Base-by-base conservation (phyloP, 148 eudicot species). In the Diospyros lotus region DNA sequence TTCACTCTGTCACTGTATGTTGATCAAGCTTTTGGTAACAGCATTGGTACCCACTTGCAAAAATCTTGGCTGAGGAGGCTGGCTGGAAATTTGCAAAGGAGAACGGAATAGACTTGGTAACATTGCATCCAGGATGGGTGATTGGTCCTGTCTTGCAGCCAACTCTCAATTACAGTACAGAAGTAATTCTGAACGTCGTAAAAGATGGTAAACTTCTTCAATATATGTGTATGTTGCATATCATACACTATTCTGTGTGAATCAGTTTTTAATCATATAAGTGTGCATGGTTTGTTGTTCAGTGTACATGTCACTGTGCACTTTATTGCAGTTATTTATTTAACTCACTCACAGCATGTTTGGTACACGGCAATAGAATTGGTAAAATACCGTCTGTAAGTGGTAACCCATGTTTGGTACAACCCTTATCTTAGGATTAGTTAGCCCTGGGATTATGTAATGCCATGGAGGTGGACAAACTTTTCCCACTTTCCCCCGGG, bases 121-220 rank as follows among this genome's bases (percentile, higher is more conserved):
- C 72, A 4, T 63, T 84, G 43, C 56, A 78, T 78, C 87, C 87
- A 40, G 80, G 80, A 5, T 75, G 28, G n/a, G 87, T 81, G 44
- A 12, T 76, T n/a, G 87, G 87, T 62, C 87, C 87, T 69, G 61
- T 73, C 39, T 66, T 84, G n/a, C 87, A 84, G 69, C 84, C 84
- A 72, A 78, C 75, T 67, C 75, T 84, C 51, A 81, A 84, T 71
- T 0, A 41, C n/a, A 78, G 77, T 45, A 42, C 71, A 10, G 63
- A 74, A n/a, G 72, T 3, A 39, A 9, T 78, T 52, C 74, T 81
- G 14, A 58, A 73, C 45, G 10, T 84, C 38, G 72, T 84, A 45
- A 75, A n/a, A 55, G 58, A 72, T 8, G 87, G 84, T 84, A 84
- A 2, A 1, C 44, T 15, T 52, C 76, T 54, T 14, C 65, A 15